Base-by-base conservation (phyloP, 2,329 filamentous ascomycete genomes). In the Chrysoporthe austroafricana region DNA sequence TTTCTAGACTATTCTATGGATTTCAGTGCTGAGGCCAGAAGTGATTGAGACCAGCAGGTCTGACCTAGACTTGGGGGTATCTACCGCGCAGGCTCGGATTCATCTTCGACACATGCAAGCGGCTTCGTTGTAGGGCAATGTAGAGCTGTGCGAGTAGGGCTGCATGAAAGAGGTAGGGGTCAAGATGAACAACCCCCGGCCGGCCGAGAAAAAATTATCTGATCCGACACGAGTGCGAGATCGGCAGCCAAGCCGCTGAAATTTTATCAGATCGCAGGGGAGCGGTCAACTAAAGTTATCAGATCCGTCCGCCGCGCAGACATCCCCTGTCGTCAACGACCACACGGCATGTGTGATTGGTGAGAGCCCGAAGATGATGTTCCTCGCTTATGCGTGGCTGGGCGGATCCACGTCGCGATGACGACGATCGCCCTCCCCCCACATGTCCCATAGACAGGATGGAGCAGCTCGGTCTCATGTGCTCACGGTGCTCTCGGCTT, bases 271-370 rank as follows among this genome's bases (percentile, higher is more conserved):
- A 70, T 68, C 42, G 52, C 62, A 62, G 60, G 32, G 18, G 65
- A 66, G 68, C 64, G 71, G 73, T 69, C 70, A 56, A 71, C 62
- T 74, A 75, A 73, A 74, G 75, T 76, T 77, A 77, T 77, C 75
- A 72, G 75, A 77, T 77, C 75, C 74, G 74, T 46, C 52, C 39
- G 36, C 64, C 50, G 48, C 70, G 67, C 70, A 67, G 62, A 66
- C 68, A 66, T 71, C 66, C 70, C 56, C 59, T 61, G 56, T 43
- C 63, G 59, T 52, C 42, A 18, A 34, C 44, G 39, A 44, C 26
- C 26, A 36, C 8, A 54, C 58, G 9, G 34, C 42, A 44, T 16
- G 32, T 14, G 11, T 58, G 26, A 58, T 58, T 58, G 54, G 54
- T 39, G n/a, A 42, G 26, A 6, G 14, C 64, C 16, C 57, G 5